Evolutionary conservation across 1,139 yeast species (phyloP), one percentile per base, ranked within the genome.

Genomic region (Suhomyces wounanorum): DNA sequence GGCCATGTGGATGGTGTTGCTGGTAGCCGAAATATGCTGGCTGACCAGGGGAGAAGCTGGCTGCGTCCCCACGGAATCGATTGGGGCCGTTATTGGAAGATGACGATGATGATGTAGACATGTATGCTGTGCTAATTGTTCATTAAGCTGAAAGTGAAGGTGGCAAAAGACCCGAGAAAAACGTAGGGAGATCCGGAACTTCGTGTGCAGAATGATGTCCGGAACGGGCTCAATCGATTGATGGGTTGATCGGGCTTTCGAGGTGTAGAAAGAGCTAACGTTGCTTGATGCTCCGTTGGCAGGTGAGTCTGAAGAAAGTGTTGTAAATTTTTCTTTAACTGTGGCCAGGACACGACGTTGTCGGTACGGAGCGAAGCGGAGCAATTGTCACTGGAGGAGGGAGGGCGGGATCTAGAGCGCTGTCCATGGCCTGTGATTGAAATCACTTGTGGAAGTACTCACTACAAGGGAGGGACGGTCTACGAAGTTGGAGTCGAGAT

Each of bases 11-110:
- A 40, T 48, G 52, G 13, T 58, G 60, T 30, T 53, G 61, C 44
- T 49, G 59, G 30, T 46, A 56, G 38, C 52, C 57, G 46, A 52
- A 57, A 38, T 50, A 52, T 31, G 56, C 48, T 10, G 53, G 54
- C 40, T 63, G 67, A 49, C 70, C 62, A 11, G 79, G 79, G 18
- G 72, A 68, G 53, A 74, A 74, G 47, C 73, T 70, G 48, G 75
- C 74, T 30, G 77, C 78, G 61, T 73, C 78, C 45, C 73, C 69
- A 56, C 78, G 75, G 59, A 74, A 74, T 50, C 77, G 72, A 56
- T 67, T 68, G 47, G 75, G 68, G 21, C 76, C 75, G 43, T 70
- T 56, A 48, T 66, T 57, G 43, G 64, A 57, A 25, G 62, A 52
- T 47, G 67, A 56, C 35, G 64, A 52, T 35, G 53, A 50, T 35